Evolutionary conservation across 2,329 filamentous ascomycete genomes (phyloP), one percentile per base, ranked within the genome.

Genomic region (Hymenoscyphus albidus): DNA sequence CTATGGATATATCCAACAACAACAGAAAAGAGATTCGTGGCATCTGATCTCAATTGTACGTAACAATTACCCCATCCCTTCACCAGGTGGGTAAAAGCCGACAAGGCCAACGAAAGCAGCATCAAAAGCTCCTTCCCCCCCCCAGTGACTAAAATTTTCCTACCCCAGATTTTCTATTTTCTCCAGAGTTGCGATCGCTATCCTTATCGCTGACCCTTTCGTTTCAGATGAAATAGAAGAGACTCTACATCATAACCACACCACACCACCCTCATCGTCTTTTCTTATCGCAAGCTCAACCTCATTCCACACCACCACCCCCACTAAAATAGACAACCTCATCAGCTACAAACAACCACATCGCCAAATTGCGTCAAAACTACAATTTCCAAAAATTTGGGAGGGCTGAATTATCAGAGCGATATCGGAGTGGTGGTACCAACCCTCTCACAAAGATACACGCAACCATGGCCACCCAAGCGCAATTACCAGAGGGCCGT

Each of bases 401-500:
- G 3, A 7, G 35, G 1, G 5, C 6, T 1, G 35, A 35, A 35
- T 35, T 35, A 10, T 35, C 35, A 35, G 35, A 35, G 35, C 35
- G 35, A 35, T 35, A 35, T 35, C 35, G 35, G 35, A 35, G 35
- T 35, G 5, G 35, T 35, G 35, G 5, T 35, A 35, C 35, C 35
- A 6, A 4, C 9, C 35, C 35, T 35, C 35, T 35, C 6, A 7
- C 1, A 35, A 35, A 7, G 35, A 35, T 35, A 6, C 3, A 35
- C 35, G 18, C 18, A 65, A 68, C 59, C 5, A 73, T 72, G 70
- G 66, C 68, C 9, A 64, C 69, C 16, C n/a, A 22, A 13, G 48
- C 48, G 7, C 68, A 70, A 40, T 70, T 70, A 42, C 83, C 83
- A 31, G 87, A 90, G 72, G 83, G 85, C 22, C 79, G 86, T 58